Evolutionary conservation across 306 rosid species (phyloP).

Genomic region (Comarum palustre): DNA sequence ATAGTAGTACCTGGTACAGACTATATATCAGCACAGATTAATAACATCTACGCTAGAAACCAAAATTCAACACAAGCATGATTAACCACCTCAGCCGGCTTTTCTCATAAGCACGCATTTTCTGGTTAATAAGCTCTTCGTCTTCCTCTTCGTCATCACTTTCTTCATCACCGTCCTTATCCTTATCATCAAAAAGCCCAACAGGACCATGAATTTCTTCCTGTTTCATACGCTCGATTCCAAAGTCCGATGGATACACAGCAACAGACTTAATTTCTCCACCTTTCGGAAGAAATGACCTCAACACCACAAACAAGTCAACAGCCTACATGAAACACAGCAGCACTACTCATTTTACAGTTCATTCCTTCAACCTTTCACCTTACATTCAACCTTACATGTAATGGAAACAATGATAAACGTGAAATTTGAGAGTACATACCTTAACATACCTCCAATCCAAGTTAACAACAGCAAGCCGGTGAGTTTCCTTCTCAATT

Average conservation of each 20-base stretch:
- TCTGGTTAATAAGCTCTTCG: conserved; percentile 52
- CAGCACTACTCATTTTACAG: not conserved
- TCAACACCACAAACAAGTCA: conserved; percentile 65
- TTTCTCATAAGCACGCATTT: conserved; percentile 75
- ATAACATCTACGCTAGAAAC: not conserved
- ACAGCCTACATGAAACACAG: conserved; percentile 52
- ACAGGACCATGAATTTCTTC: conserved; percentile 83
- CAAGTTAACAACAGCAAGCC: conserved; percentile 85
- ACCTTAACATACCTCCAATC: conserved; percentile 91
- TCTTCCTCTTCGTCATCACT: conserved; percentile 1
- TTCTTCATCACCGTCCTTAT: conserved; percentile 40
- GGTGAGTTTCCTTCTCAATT: conserved; percentile 64
- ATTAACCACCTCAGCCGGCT: conserved; percentile 63
- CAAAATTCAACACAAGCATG: not conserved
- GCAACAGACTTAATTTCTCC: conserved; percentile 71
- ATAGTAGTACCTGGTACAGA: conserved; percentile 60
- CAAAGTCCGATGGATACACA: conserved; percentile 90
- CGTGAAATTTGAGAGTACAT: conserved; percentile 14
- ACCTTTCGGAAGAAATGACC: conserved; percentile 64
- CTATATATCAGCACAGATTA: too few species aligned
- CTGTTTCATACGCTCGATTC: conserved; percentile 78
- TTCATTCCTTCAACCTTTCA: not conserved
- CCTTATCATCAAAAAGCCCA: conserved; percentile 61
- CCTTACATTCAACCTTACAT: too few species aligned
- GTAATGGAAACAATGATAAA: not conserved